phyloP scores from a whole-genome alignment of 2,329 filamentous ascomycete species.

The Talaromyces rugulosus region DNA sequence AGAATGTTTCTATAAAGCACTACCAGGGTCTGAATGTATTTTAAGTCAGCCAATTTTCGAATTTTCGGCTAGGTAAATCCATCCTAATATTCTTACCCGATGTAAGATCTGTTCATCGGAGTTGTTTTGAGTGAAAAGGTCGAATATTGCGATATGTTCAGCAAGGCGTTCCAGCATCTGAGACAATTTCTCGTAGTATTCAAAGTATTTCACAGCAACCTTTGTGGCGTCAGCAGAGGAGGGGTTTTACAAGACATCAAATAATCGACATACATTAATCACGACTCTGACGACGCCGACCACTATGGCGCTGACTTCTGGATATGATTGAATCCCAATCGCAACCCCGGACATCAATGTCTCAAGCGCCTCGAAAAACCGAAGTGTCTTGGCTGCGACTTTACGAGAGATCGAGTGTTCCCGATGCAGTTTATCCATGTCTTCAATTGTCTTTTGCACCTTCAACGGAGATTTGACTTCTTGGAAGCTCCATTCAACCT shows the following conservation, averaged over 20 bases:
- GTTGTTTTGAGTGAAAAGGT: slow-evolving; percentile 4
- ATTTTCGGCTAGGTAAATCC: neutral
- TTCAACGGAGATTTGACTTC: neutral
- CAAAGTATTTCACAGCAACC: slow-evolving; percentile 10
- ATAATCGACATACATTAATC: slow-evolving; percentile 7
- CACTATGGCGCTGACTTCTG: slow-evolving; percentile 10
- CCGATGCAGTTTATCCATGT: slow-evolving; percentile 7
- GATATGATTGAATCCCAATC: slow-evolving; percentile 9
- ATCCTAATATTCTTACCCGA: neutral
- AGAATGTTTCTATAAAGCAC: slow-evolving; percentile 3
- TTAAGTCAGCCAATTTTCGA: neutral
- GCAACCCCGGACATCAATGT: slow-evolving; percentile 8
- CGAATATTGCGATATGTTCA: slow-evolving; percentile 3
- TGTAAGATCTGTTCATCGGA: slow-evolving; percentile 1
- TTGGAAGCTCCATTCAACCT: slow-evolving; percentile 5
- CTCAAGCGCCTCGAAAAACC: slow-evolving; percentile 6
- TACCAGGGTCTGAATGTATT: slow-evolving; percentile 5
- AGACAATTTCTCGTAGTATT: slow-evolving; percentile 13
- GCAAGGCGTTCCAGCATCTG: slow-evolving; percentile 12
- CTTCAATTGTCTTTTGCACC: slow-evolving; percentile 2
- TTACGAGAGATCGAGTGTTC: slow-evolving; percentile 1
- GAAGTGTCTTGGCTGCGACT: neutral
- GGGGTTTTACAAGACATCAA: neutral
- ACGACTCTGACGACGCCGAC: slow-evolving; percentile 8
- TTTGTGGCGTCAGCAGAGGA: neutral